Evolutionary conservation across 2,329 filamentous ascomycete genomes (phyloP), one percentile per base, ranked within the genome.

Genomic region (Boeremia exigua): DNA sequence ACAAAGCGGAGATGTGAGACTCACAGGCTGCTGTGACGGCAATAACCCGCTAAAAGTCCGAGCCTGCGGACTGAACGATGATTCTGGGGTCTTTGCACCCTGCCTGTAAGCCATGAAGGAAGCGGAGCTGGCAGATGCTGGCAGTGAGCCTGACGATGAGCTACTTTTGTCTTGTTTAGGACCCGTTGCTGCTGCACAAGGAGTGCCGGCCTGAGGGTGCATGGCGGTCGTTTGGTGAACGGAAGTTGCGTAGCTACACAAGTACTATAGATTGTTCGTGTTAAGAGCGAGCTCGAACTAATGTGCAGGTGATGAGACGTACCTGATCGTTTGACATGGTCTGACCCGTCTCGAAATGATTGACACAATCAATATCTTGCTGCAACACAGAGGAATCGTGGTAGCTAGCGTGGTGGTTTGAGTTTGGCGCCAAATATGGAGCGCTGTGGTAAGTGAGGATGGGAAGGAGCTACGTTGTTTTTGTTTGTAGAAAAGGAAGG

Each of bases 41-140:
- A 19, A 42, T 6, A 52, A 59, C 32, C 15, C 15, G 28, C 11
- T 36, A 9, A 39, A 34, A 36, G 40, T 30, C 25, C 43, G 11
- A 15, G 36, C 38, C 9, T 44, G 40, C 30, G 51, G 38, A 44
- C 54, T 47, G 19, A 53, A 56, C 12, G 34, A 33, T 33, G 33
- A 10, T 6, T 9, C 15, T 28, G 33, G 14, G 48, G 34, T 12
- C 15, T 27, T 19, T 10, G 19, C 36, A 12, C 32, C 19, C 42
- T 39, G 40, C 2, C 28, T 38, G 45, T 38, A 23, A 17, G 30
- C 50, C 29, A 49, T 17, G 23, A 54, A 36, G 23, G 54, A 61
- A 9, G 50, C 39, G n/a, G 61, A 60, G 36, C 58, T 56, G 32
- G 54, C 56, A 27, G 53, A 63, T 9, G 56, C 60, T 12, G 53